Base-by-base conservation (phyloP, 2,329 filamentous ascomycete genomes). In the Epichloe sibirici region DNA sequence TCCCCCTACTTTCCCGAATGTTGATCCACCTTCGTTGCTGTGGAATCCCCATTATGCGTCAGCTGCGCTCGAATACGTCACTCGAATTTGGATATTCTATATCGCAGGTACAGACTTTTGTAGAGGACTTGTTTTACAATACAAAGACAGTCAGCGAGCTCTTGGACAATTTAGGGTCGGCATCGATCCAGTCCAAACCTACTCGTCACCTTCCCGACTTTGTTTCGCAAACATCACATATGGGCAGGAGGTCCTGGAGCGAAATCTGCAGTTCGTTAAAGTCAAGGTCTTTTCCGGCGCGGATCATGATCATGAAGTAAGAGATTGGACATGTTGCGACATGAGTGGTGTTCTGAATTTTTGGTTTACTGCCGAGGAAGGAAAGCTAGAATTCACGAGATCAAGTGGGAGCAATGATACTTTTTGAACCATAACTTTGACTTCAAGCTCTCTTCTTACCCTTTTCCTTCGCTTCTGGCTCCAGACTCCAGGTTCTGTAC, bases 151-250 rank as follows among this genome's bases (percentile, higher is more conserved):
- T n/a, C 31, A 34, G 15, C 43, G 34, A 4, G 37, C 43, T 45
- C 49, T 51, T 45, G 49, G 49, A 47, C 43, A 51, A 40, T 51
- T 44, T 37, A 42, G 44, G 15, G 35, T 48, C 21, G 50, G 50
- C 5, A 21, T 48, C 15, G 50, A 52, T 35, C 23, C 9, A 35
- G 13, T 39, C 37, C 8, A 39, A 52, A 44, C 42, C 40, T 52
- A 43, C 35, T 34, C 9, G 34, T 40, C 15, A 23, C 50, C 50
- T 38, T 12, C 50, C 9, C 38, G 46, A 17, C 17, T 52, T 13
- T 52, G 44, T 43, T 48, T 52, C 46, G 21, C 37, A n/a, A 40
- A 51, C 13, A 21, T 21, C 17, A 21, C 17, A 21, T 21, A 21
- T 21, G 17, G 17, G 17, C 25, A 46, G 17, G 35, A n/a, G n/a